Base-by-base conservation (phyloP, 2,329 filamentous ascomycete genomes). In the Dothistroma pini region DNA sequence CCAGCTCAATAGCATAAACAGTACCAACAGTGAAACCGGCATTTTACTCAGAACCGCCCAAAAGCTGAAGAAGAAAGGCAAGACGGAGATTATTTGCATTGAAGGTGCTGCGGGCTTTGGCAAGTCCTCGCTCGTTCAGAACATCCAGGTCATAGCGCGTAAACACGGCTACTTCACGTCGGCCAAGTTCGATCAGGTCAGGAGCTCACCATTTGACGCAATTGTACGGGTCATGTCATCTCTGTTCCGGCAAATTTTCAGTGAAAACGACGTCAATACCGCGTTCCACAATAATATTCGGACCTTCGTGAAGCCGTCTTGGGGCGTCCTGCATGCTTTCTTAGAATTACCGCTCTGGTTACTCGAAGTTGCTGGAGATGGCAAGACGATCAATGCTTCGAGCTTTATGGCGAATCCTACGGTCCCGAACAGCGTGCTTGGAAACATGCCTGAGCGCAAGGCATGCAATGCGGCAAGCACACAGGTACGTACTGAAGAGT, bases 281-380 rank as follows among this genome's bases (percentile, higher is more conserved):
- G 80, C 84, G 0, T 87, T 87, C 62, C 85, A 88, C 67, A 80
- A 84, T 61, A 82, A 79, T 63, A 75, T 88, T 12, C 77, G 85
- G 21, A 75, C 76, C 14, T 82, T 82, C 50, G 76, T 87, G 4
- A 79, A 79, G 52, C 83, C 83, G 10, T 80, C 85, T 62, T 88
- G 85, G 85, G 71, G 77, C 31, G 77, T 82, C 6, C 74, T 88
- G 31, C 81, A 85, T 65, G 76, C 75, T 29, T 83, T 84, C 55
- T 73, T 88, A n/a, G 83, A 85, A 60, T 76, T 88, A 2, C 85
- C 85, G 0, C 88, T 93, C 69, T 96, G 93, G 75, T 72, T 83
- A 22, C 67, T 81, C 9, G 73, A 68, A 7, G 67, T 66, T 32
- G 63, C 67, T 12, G 58, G 63, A 14, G 69, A 66, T 19, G 70